Evolutionary conservation across 768 basidiomycete genomes (phyloP).

Genomic region (Auriculariales sp.): DNA sequence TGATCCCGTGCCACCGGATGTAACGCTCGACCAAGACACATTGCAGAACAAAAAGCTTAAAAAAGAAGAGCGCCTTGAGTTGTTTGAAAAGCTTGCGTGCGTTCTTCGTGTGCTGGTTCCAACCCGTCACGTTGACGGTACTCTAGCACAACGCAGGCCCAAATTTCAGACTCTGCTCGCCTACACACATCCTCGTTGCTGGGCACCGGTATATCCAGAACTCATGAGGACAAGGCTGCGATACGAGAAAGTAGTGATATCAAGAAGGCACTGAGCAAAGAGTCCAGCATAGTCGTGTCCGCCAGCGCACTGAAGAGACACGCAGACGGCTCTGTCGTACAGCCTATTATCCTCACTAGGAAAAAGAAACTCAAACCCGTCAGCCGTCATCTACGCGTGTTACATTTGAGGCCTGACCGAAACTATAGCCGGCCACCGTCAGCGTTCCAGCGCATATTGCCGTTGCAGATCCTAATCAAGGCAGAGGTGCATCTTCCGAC

Average conservation of each 20-base stretch:
- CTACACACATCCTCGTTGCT: conserved; percentile 74
- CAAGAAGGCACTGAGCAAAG: conserved; percentile 11
- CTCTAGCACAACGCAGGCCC: conserved; percentile 60
- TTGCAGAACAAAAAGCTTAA: conserved; percentile 78
- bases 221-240: conserved; percentile 45
- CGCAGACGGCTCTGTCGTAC: conserved; percentile 40
- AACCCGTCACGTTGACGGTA: conserved; percentile 1
- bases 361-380: conserved; percentile 33
- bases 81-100: conserved; percentile 76
- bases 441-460: conserved; percentile 9
- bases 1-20: background rate
- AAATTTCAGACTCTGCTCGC: conserved; percentile 37
- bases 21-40: background rate
- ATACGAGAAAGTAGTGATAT: conserved; percentile 45
- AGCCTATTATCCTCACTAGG: conserved; percentile 31
- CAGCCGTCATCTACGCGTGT: no score
- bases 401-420: no score
- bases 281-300: conserved; percentile 13
- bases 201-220: conserved; percentile 53
- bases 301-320: conserved; percentile 58
- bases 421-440: no score
- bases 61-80: conserved; percentile 65
- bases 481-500: conserved; percentile 5
- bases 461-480: background rate
- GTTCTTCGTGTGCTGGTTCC: conserved; percentile 15